Evolutionary conservation across 2,329 filamentous ascomycete genomes (phyloP).

Genomic region (Fusarium mexicanum): DNA sequence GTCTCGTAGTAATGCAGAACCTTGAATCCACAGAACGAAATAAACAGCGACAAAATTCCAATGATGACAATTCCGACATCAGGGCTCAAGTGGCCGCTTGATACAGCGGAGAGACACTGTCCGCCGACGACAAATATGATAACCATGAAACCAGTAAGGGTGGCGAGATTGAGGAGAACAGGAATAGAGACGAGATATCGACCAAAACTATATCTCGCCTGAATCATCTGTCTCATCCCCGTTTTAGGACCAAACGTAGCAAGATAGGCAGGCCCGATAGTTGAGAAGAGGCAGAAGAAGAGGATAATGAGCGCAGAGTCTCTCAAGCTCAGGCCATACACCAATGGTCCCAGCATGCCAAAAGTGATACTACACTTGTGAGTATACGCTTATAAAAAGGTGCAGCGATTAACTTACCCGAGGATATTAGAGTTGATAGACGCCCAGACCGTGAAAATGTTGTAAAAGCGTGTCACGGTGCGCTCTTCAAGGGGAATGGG

Average conservation of each 20-base stretch:
- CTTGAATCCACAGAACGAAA: constrained; percentile 70
- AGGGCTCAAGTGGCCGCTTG: constrained; percentile 58
- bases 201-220: constrained; percentile 70
- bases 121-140: constrained; percentile 70
- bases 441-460: constrained; percentile 60
- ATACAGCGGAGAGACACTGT: constrained; percentile 65
- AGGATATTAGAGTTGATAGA: constrained; percentile 60
- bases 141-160: constrained; percentile 70
- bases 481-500: constrained; percentile 56
- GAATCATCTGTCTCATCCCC: constrained; percentile 73
- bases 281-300: constrained; percentile 69
- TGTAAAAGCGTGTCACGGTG: constrained; percentile 53
- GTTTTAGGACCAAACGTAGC: constrained; percentile 68
- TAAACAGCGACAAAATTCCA: constrained; percentile 63
- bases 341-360: constrained; percentile 68
- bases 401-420: constrained; percentile 45
- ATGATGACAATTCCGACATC: constrained; percentile 70
- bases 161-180: constrained; percentile 70
- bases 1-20: constrained; percentile 67
- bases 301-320: constrained; percentile 68
- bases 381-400: not conserved
- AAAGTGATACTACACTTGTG: constrained; percentile 62
- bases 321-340: constrained; percentile 64
- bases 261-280: constrained; percentile 64
- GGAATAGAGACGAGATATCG: constrained; percentile 68